phyloP scores from a whole-genome alignment of 768 basidiomycete genomes.

The Tricholoma flavovirens region DNA sequence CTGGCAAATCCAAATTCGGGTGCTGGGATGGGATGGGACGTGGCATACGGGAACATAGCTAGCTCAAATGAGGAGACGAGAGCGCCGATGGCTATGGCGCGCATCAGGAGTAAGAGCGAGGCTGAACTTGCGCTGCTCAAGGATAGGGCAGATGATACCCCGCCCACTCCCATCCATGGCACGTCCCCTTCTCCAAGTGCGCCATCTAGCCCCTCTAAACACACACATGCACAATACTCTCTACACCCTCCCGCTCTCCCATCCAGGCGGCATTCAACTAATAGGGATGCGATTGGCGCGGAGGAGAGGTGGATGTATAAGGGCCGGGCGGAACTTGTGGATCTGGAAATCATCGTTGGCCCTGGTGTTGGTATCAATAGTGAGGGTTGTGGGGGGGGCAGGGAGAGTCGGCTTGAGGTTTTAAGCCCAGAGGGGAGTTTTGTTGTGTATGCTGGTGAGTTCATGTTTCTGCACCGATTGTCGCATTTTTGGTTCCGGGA shows the following conservation, averaged over 20 bases:
- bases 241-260: constrained; percentile 21
- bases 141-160: background rate
- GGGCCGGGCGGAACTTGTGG: constrained; percentile 63
- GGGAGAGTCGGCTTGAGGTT: constrained; percentile 61
- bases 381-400: constrained; percentile 32
- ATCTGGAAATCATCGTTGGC: constrained; percentile 67
- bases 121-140: constrained; percentile 39
- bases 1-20: constrained; percentile 49
- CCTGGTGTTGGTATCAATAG: constrained; percentile 19
- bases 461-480: background rate
- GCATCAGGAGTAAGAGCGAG: constrained; percentile 57
- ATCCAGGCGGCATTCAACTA: constrained; percentile 24
- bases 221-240: constrained; percentile 12
- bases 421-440: constrained; percentile 76
- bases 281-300: constrained; percentile 27
- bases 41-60: constrained; percentile 14
- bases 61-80: constrained; percentile 6
- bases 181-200: constrained; percentile 11
- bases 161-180: background rate
- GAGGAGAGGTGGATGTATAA: constrained; percentile 74
- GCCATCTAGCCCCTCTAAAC: constrained; percentile 16
- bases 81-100: constrained; percentile 27
- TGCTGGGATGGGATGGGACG: constrained; percentile 20
- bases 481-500: background rate
- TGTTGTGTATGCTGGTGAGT: constrained; percentile 62